phyloP scores from a whole-genome alignment of 352 stramenopile species.

The Achlya hypogyna region DNA sequence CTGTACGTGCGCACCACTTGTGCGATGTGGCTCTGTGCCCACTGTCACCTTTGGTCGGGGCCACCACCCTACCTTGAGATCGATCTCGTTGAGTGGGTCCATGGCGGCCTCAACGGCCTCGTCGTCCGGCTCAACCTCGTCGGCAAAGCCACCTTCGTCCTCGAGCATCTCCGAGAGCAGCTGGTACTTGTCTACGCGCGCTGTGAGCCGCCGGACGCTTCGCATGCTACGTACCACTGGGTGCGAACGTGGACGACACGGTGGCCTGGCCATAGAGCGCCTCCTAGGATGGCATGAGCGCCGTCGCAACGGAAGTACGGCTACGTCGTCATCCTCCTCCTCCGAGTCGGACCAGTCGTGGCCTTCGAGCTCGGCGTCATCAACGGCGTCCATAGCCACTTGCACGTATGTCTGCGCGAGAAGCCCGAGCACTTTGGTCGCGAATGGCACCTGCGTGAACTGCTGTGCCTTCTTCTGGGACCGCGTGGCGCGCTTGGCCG shows the following conservation, averaged over 20 bases:
- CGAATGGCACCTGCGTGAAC: constrained; percentile 58
- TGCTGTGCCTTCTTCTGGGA: constrained; percentile 34
- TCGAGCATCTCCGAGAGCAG: constrained; percentile 61
- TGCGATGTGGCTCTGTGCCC: constrained; percentile 42
- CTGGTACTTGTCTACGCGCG: constrained; percentile 43
- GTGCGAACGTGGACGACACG: constrained; percentile 57
- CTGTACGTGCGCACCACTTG: constrained; percentile 47
- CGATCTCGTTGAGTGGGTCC: constrained; percentile 66
- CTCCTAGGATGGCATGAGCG: background rate
- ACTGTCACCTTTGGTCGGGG: background rate
- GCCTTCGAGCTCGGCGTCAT: constrained; percentile 33
- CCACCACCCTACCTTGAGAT: constrained; percentile 45
- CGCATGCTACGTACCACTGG: constrained; percentile 37
- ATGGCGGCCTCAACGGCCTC: constrained; percentile 77
- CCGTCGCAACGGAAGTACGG: background rate
- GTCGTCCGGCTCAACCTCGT: constrained; percentile 32
- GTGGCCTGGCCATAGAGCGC: background rate
- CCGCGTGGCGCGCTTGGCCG: constrained; percentile 47
- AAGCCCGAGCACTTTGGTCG: constrained; percentile 67
- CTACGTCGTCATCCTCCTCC: constrained; percentile 26
- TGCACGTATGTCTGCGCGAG: constrained; percentile 61
- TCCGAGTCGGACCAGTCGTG: constrained; percentile 21
- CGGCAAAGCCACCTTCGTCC: constrained; percentile 20
- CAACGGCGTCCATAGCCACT: constrained; percentile 53
- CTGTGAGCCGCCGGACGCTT: background rate